Conservation (phyloP, 192 early-diverging fungal genomes). For the Fimicolochytrium jonesii region DNA sequence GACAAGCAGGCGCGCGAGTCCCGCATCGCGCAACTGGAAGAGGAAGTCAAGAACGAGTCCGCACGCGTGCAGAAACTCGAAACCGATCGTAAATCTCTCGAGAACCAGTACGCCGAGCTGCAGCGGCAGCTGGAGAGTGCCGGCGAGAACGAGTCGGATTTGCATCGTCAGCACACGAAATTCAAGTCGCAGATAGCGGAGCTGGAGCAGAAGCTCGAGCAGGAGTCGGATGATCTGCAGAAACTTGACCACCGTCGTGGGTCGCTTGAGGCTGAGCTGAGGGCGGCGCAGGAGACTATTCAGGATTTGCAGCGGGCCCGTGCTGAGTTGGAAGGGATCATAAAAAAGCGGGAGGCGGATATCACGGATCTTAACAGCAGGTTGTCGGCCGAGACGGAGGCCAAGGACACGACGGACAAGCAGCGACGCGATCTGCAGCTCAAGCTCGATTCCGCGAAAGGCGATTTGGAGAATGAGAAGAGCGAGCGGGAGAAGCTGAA, state of each 20-base stretch:
- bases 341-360: conserved; percentile 47
- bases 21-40: conserved; percentile 47
- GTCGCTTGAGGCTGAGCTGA: conserved; percentile 38
- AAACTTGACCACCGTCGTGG: conserved; percentile 30
- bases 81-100: conserved; percentile 41
- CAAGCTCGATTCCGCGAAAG: conserved; percentile 33
- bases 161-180: conserved; percentile 46
- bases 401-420: conserved; percentile 48
- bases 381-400: conserved; percentile 31
- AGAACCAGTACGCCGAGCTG: conserved; percentile 39
- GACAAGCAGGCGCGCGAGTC: conserved; percentile 47
- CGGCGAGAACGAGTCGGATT: conserved; percentile 39
- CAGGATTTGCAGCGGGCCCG: conserved; percentile 33
- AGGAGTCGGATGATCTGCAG: conserved; percentile 39
- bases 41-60: conserved; percentile 35
- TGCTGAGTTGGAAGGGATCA: conserved; percentile 37
- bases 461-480: conserved; percentile 43
- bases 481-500: conserved; percentile 44
- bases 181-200: conserved; percentile 40
- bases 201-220: conserved; percentile 42
- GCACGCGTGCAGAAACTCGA: conserved; percentile 38
- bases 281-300: conserved; percentile 27
- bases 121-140: conserved; percentile 41
- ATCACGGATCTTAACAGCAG: conserved; percentile 32
- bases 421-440: conserved; percentile 44